These are phyloP conservation scores for Acanthamoeba culbertsoni DNA, from an alignment of 208 protist genomes.

Conservation along the genomic window DNA sequence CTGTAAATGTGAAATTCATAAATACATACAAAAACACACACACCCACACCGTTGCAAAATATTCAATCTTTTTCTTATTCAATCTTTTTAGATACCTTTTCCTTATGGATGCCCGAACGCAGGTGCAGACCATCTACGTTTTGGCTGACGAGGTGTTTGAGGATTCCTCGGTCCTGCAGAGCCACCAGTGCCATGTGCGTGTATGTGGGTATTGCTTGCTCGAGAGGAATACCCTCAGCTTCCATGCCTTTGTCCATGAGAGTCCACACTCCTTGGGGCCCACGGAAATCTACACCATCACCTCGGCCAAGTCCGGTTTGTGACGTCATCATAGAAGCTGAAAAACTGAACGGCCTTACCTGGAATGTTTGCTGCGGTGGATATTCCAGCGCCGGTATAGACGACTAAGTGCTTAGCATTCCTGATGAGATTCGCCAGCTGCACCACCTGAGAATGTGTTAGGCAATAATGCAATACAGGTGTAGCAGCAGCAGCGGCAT, in stretches of 20 bases:
- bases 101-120: conserved; percentile 2
- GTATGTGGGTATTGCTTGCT: conserved; percentile 57
- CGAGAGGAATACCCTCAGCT: background rate
- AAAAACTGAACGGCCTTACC: too few relatives aligned
- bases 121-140: conserved; percentile 68
- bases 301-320: too few relatives aligned
- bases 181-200: conserved; percentile 72
- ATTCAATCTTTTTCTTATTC: too few relatives aligned
- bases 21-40: too few relatives aligned
- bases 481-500: background rate
- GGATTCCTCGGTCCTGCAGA: background rate
- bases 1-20: too few relatives aligned
- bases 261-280: conserved; percentile 71
- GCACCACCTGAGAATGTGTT: background rate
- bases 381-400: conserved; percentile 67
- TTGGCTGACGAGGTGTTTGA: conserved; percentile 63
- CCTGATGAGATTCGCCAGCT: background rate
- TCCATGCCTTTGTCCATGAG: conserved; percentile 45
- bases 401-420: conserved; percentile 50
- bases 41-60: too few relatives aligned
- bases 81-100: background rate
- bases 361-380: conserved; percentile 54
- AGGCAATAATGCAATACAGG: background rate
- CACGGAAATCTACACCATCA: conserved; percentile 71
- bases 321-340: too few relatives aligned